Percentiles rank a stretch among this genome's conserved stretches.
Conservation (phyloP, 352 stramenopile species). For the Lagenidium giganteum region DNA sequence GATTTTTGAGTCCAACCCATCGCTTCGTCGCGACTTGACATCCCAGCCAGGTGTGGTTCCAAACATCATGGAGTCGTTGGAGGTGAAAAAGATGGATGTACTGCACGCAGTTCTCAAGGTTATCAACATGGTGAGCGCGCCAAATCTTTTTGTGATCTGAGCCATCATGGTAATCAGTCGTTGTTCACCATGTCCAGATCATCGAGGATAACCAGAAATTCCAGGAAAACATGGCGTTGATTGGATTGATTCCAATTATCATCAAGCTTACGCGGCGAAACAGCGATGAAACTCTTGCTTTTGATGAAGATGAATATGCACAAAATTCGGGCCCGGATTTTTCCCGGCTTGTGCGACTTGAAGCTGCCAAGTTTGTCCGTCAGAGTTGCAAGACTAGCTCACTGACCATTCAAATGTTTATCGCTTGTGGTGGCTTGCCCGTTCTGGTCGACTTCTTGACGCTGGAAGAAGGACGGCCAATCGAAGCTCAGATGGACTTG, state of each 20-base stretch:
- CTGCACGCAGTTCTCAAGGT: slow-evolving; percentile 81
- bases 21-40: slow-evolving; percentile 76
- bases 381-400: slow-evolving; percentile 86
- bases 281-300: too few species aligned
- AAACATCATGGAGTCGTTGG: slow-evolving; percentile 91
- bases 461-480: slow-evolving; percentile 16
- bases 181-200: slow-evolving; percentile 39
- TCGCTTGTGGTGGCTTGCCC: slow-evolving; percentile 86
- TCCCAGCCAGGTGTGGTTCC: slow-evolving; percentile 89
- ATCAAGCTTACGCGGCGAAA: slow-evolving; percentile 81
- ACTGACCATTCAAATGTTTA: slow-evolving; percentile 91
- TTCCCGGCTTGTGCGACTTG: slow-evolving; percentile 64
- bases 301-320: too few species aligned
- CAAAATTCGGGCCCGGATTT: too few species aligned
- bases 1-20: slow-evolving; percentile 73
- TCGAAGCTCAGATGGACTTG: slow-evolving; percentile 44
- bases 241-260: slow-evolving; percentile 88
- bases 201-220: slow-evolving; percentile 88
- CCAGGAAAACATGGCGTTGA: slow-evolving; percentile 88
- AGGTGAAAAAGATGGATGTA: slow-evolving; percentile 89
- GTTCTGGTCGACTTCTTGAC: slow-evolving; percentile 83
- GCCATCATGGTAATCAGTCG: neutral
- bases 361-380: slow-evolving; percentile 85
- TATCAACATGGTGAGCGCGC: slow-evolving; percentile 66
- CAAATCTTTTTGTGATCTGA: neutral